Conservation (phyloP, 2,329 filamentous ascomycete species). For the Cladorrhinum sp. region DNA sequence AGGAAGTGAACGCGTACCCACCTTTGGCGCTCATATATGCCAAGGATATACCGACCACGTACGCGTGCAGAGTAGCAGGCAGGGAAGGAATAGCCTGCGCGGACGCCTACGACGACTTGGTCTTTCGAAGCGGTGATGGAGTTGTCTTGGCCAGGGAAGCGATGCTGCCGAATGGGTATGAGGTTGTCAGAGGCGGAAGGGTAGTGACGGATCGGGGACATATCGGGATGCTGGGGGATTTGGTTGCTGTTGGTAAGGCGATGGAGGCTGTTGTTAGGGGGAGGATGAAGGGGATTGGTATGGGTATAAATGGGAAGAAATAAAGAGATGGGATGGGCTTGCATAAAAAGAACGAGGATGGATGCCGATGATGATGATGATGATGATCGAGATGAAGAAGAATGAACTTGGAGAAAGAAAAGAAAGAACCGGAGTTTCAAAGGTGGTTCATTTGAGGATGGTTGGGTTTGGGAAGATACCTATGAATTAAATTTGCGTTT, state of each 20-base stretch:
- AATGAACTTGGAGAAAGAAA: too few relatives aligned
- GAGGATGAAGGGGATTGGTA: constrained; percentile 68
- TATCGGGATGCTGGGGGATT: constrained; percentile 80
- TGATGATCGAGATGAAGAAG: not conserved
- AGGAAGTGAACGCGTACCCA: constrained; percentile 70
- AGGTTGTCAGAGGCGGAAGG: constrained; percentile 67
- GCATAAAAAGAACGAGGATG: not conserved
- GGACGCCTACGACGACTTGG: constrained; percentile 81
- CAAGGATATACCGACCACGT: constrained; percentile 82
- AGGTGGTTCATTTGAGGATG: not conserved
- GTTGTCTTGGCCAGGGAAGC: constrained; percentile 83
- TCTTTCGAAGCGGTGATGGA: constrained; percentile 84
- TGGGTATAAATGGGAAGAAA: constrained; percentile 38
- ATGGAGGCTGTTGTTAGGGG: constrained; percentile 66
- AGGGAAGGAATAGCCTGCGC: constrained; percentile 70
- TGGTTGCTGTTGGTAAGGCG: constrained; percentile 75
- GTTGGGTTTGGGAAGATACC: not conserved
- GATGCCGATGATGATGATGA: not conserved
- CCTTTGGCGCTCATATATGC: constrained; percentile 81
- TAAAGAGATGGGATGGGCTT: not conserved
- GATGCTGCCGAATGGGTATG: constrained; percentile 80
- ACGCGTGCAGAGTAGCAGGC: constrained; percentile 70
- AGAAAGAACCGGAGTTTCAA: not conserved
- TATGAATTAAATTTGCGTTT: not conserved
- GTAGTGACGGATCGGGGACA: constrained; percentile 82